A percentile compares a stretch with the other conserved stretches of the same genome.
These are phyloP conservation scores for Cavenderia fasciculata DNA, from an alignment of 78 protist species.

Conservation along the genomic window DNA sequence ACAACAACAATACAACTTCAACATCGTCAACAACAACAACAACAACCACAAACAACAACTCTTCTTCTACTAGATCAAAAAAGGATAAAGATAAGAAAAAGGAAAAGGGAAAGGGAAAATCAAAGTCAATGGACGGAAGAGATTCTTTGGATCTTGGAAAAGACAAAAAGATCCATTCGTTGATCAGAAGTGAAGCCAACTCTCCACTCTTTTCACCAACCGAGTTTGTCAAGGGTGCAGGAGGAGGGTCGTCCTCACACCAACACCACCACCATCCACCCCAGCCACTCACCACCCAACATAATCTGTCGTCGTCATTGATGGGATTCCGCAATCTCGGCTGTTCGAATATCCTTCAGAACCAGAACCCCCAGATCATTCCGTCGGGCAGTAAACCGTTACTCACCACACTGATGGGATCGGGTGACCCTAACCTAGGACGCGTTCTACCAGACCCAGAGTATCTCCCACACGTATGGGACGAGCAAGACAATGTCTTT, in stretches of 20 bases:
- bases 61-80: background rate
- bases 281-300: background rate
- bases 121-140: background rate
- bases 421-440: slow-evolving; percentile 25
- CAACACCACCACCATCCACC: slow-evolving; percentile 21
- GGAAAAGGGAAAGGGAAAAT: background rate
- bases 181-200: too few relatives aligned
- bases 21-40: background rate
- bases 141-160: too few relatives aligned
- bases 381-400: background rate
- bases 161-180: too few relatives aligned
- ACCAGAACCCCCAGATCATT: slow-evolving; percentile 47
- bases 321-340: slow-evolving; percentile 38
- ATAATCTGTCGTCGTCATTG: background rate
- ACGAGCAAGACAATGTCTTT: slow-evolving; percentile 24
- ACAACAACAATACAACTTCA: background rate
- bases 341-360: slow-evolving; percentile 8
- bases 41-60: background rate
- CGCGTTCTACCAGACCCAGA: slow-evolving; percentile 27
- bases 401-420: background rate
- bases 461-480: slow-evolving; percentile 16
- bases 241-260: background rate
- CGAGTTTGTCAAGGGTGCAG: slow-evolving; percentile 45
- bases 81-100: background rate
- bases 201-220: slow-evolving; percentile 53